Percentiles rank a stretch among this genome's conserved stretches.
phyloP scores from a whole-genome alignment of 306 rosid species.

The Prunus campanulata region DNA sequence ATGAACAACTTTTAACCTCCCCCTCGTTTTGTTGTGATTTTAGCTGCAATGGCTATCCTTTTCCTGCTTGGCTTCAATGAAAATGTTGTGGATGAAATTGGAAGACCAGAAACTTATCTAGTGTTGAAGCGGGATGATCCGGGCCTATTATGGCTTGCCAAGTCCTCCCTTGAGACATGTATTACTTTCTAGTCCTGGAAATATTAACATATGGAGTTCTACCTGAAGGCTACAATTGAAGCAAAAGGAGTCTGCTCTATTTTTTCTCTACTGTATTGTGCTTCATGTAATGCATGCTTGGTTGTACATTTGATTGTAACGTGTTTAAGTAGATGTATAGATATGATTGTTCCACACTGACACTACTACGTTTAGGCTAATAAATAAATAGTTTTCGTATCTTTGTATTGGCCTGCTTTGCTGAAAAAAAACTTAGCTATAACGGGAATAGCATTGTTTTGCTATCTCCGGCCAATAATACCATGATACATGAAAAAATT shows the following conservation, averaged over 20 bases:
- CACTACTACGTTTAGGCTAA: too few species aligned
- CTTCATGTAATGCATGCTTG: neutral
- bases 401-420: too few species aligned
- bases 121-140: slow-evolving; percentile 92
- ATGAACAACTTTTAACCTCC: neutral
- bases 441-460: too few species aligned
- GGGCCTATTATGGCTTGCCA: slow-evolving; percentile 91
- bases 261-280: neutral
- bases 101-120: slow-evolving; percentile 66
- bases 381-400: too few species aligned
- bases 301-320: neutral
- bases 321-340: neutral
- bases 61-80: slow-evolving; percentile 67
- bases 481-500: too few species aligned
- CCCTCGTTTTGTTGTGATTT: slow-evolving; percentile 8
- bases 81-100: slow-evolving; percentile 62
- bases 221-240: neutral
- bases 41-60: slow-evolving; percentile 90
- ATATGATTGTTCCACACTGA: neutral
- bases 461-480: too few species aligned
- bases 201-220: neutral
- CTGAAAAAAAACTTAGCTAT: too few species aligned
- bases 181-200: slow-evolving; percentile 30
- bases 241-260: neutral
- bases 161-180: slow-evolving; percentile 71